Evolutionary conservation across 176 grass and related monocot species (phyloP), one percentile per base, ranked within the genome.

Genomic region (Oryza rufipogon): DNA sequence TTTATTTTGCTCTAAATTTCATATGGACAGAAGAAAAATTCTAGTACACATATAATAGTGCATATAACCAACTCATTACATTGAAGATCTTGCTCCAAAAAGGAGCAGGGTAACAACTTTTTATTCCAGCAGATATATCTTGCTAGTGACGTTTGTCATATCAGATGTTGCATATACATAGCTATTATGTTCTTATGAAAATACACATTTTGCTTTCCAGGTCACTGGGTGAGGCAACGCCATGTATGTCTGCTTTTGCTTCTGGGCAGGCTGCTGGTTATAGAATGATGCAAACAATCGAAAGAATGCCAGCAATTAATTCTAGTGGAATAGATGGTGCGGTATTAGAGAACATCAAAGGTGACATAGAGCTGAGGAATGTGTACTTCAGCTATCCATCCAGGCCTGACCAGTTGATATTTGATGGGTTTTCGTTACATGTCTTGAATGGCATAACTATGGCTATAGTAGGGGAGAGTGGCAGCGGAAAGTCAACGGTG

Each of bases 401-500:
- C 47, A 80, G 85, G 71, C 85, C 69, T 45, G 77, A 86, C 23
- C 48, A 80, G 30, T 49, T 73, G 44, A 74, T 86, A 70, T 79
- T 80, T 36, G 49, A 64, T 54, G 61, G 76, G 66, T 85, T 78
- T 73, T 78, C 83, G 22, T 64, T 85, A 2, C 45, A 20, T 48
- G 66, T 86, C 16, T 23, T 68, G 23, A 49, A 48, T 63, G 84
- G 84, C 9, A 86, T 70, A 79, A 86, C 76, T 44, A 49, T 80
- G 66, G 84, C 84, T 63, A 34, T 86, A 68, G 84, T 86, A 44
- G 84, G 84, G 48, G 49, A 76, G 58, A 86, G 84, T 64, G 67
- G 76, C 51, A 72, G 65, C 22, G 84, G 67, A 32, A 86, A 86
- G 76, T 80, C 75, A 70, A 86, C 84, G 15, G 67, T 80, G 68